A percentile compares a stretch with the other conserved stretches of the same genome.
Evolutionary conservation across 2,329 filamentous ascomycete genomes (phyloP).

Genomic region (Plectosphaerella plurivora): DNA sequence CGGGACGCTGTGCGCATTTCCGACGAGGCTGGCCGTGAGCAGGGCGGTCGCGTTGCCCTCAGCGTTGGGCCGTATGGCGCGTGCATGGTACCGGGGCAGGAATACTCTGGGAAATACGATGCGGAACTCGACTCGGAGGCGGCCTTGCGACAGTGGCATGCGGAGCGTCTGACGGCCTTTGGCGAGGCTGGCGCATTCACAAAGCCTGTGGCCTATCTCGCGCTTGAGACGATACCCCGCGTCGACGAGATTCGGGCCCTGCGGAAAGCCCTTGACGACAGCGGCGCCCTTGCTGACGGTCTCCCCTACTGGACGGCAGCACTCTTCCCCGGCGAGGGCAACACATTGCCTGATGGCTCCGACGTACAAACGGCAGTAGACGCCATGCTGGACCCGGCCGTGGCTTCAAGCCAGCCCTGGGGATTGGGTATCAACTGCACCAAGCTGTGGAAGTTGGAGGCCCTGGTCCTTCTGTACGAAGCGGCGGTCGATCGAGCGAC

Average conservation of each 20-base stretch:
- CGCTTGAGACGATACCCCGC: constrained; percentile 64
- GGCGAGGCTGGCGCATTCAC: constrained; percentile 28
- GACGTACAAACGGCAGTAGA: constrained; percentile 25
- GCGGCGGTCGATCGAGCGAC: constrained; percentile 35
- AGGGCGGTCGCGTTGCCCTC: constrained; percentile 41
- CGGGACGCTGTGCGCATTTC: constrained; percentile 39
- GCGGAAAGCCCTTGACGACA: constrained; percentile 33
- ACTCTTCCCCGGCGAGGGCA: constrained; percentile 53
- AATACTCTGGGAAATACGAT: constrained; percentile 61
- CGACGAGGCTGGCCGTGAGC: constrained; percentile 22
- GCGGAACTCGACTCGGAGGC: constrained; percentile 35
- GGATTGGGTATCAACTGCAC: constrained; percentile 67
- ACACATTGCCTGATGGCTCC: constrained; percentile 53
- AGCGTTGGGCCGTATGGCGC: constrained; percentile 65
- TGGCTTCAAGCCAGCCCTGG: constrained; percentile 39
- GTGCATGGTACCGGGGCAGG: constrained; percentile 60
- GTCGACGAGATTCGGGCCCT: constrained; percentile 57
- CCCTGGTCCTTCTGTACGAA: constrained; percentile 51
- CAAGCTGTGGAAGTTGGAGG: constrained; percentile 57
- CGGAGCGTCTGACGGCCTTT: constrained; percentile 48
- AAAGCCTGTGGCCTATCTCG: constrained; percentile 46
- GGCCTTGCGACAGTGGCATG: constrained; percentile 52
- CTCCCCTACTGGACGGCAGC: constrained; percentile 57
- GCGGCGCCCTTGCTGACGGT: constrained; percentile 19
- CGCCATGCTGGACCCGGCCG: constrained; percentile 28